Percentiles rank a stretch among this genome's conserved stretches.
phyloP scores from a whole-genome alignment of 257 asterid species.

The Cinchona pubescens region DNA sequence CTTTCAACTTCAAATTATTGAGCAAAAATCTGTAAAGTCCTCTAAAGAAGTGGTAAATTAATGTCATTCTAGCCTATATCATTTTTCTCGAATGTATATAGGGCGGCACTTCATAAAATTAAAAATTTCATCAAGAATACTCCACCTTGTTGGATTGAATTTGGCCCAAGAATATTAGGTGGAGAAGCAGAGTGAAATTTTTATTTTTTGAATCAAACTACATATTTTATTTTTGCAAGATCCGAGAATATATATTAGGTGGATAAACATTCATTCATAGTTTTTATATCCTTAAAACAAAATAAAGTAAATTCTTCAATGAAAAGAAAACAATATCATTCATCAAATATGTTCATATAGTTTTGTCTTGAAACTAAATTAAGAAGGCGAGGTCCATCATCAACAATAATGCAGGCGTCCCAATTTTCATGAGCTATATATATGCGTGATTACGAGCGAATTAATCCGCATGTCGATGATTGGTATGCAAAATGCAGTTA shows the following conservation, averaged over 20 bases:
- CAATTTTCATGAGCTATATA: neutral
- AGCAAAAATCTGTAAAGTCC: neutral
- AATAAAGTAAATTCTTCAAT: neutral
- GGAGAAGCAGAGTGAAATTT: neutral
- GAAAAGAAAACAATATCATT: conserved; percentile 1
- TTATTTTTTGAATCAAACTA: neutral
- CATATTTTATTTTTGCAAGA: neutral
- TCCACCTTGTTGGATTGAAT: too few relatives aligned
- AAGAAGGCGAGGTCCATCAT: neutral
- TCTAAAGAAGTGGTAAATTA: neutral
- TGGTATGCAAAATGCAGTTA: neutral
- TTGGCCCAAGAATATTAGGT: neutral
- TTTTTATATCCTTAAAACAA: neutral
- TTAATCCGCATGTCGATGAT: conserved; percentile 9
- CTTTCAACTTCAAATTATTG: too few relatives aligned
- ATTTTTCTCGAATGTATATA: neutral
- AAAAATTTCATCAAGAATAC: too few relatives aligned
- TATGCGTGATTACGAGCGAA: conserved; percentile 14
- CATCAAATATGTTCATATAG: neutral
- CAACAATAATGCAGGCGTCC: neutral
- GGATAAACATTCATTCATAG: neutral
- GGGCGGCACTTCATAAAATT: too few relatives aligned
- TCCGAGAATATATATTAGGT: conserved; percentile 4
- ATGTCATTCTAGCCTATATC: neutral
- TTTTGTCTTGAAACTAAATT: conserved; percentile 6